phyloP scores from a whole-genome alignment of 2,329 filamentous ascomycete species.

The Ascochyta fabae region DNA sequence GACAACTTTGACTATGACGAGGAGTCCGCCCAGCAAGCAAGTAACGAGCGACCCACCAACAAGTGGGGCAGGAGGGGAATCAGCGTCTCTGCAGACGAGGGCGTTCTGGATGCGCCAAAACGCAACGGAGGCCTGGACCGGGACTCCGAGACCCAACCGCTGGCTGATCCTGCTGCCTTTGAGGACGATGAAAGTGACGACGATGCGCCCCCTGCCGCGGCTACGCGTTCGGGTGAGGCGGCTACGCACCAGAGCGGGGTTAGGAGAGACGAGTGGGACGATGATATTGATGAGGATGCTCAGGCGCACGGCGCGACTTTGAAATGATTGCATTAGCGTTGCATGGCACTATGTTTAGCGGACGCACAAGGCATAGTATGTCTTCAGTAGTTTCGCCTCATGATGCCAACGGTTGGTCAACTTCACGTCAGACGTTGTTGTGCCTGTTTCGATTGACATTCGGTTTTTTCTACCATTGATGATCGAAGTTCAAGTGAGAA shows the following conservation, averaged over 20 bases:
- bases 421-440: no score
- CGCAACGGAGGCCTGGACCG: slow-evolving; percentile 23
- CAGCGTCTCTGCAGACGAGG: slow-evolving; percentile 66
- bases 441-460: no score
- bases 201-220: slow-evolving; percentile 38
- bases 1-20: slow-evolving; percentile 59
- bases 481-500: no score
- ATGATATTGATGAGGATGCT: slow-evolving; percentile 46
- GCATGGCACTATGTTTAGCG: neutral
- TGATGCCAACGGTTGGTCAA: no score
- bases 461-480: no score
- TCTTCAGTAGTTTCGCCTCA: no score
- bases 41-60: slow-evolving; percentile 43
- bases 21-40: slow-evolving; percentile 58
- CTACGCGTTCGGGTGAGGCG: slow-evolving; percentile 17
- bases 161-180: slow-evolving; percentile 56
- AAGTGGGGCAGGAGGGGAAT: slow-evolving; percentile 66
- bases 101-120: slow-evolving; percentile 46
- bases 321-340: neutral
- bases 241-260: slow-evolving; percentile 40
- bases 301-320: slow-evolving; percentile 31
- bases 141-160: slow-evolving; percentile 45
- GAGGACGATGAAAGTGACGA: slow-evolving; percentile 55
- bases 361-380: neutral
- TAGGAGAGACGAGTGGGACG: slow-evolving; percentile 49